Evolutionary conservation across 768 basidiomycete genomes (phyloP).

Genomic region (Calocera cornea): DNA sequence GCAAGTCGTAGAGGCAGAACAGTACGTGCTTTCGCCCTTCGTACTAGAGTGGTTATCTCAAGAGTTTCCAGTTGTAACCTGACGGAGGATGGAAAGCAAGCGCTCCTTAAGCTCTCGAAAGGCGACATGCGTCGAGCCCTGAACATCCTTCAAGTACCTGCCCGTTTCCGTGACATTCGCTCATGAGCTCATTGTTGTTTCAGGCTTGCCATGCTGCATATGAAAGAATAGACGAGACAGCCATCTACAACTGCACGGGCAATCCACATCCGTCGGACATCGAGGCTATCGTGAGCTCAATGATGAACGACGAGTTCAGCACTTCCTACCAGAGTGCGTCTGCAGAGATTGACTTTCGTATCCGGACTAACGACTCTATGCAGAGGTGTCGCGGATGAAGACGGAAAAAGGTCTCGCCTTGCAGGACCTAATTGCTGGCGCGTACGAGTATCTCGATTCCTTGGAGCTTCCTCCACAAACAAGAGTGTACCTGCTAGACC

Average conservation of each 20-base stretch:
- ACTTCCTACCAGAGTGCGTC: constrained; percentile 67
- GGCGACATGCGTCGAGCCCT: constrained; percentile 97
- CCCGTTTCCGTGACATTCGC: neutral
- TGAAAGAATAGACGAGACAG: constrained; percentile 70
- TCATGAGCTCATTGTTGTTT: neutral
- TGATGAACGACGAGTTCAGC: constrained; percentile 93
- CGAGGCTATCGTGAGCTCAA: constrained; percentile 81
- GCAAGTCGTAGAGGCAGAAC: constrained; percentile 68
- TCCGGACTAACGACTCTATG: neutral
- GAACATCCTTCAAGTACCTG: constrained; percentile 66
- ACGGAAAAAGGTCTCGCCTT: constrained; percentile 85
- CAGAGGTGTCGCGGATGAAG: constrained; percentile 80
- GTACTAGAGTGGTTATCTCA: constrained; percentile 4
- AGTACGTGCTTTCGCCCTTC: constrained; percentile 35
- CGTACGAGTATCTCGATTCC: constrained; percentile 78
- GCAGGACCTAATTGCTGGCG: constrained; percentile 83
- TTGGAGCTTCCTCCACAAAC: constrained; percentile 76
- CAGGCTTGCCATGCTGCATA: constrained; percentile 94
- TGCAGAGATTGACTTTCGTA: neutral
- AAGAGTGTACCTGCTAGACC: constrained; percentile 82
- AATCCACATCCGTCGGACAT: constrained; percentile 93
- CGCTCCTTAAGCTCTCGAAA: constrained; percentile 83
- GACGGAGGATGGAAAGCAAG: constrained; percentile 72
- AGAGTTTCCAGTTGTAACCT: constrained; percentile 54
- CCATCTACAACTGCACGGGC: constrained; percentile 94